Base-by-base conservation (phyloP, 1,284 basidiomycete genomes). In the Puccinia coronata region DNA sequence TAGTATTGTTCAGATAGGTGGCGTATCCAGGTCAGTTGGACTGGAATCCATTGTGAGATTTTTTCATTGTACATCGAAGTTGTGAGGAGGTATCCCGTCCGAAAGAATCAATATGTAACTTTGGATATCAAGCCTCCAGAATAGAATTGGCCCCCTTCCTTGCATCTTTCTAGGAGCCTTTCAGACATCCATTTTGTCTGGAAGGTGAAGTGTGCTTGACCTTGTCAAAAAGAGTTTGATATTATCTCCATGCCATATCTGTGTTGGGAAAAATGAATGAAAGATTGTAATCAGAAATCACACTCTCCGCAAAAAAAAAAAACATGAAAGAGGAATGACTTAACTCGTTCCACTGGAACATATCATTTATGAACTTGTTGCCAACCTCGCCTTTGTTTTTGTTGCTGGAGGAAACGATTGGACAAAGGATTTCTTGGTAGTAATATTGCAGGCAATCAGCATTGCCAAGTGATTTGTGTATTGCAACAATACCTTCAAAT, bases 21-120 rank as follows among this genome's bases (percentile, higher is more conserved):
- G 3, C 49, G 18, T 5, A 72, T 51, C 70, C 70, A 72, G 9
- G 70, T 49, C 0, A 72, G 49, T 34, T 72, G 70, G 5, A 72
- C 53, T 3, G 70, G 70, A 14, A 72, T 72, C 70, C 70, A 72
- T 2, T 39, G 41, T 1, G 18, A 20, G 5, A 43, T 41, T 12
- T 72, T 49, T 9, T 72, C 47, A 16, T 36, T 36, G 28, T 49
- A 72, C 41, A 72, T 72, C 28, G 70, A 72, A 8, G 47, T 53
- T 28, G 43, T 53, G 3, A 72, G n/a, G 0, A 72, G 25, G 31
- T 72, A 72, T 2, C 70, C 70, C 4, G 9, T 72, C 25, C 28
- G 8, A 34, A 72, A 72, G 18, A 72, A 43, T n/a, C 53, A 11
- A 31, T 72, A 72, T 28, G 70, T 72, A 4, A 72, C 47, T 5